phyloP scores from a whole-genome alignment of 345 rosid species.

The Balakata baccata region DNA sequence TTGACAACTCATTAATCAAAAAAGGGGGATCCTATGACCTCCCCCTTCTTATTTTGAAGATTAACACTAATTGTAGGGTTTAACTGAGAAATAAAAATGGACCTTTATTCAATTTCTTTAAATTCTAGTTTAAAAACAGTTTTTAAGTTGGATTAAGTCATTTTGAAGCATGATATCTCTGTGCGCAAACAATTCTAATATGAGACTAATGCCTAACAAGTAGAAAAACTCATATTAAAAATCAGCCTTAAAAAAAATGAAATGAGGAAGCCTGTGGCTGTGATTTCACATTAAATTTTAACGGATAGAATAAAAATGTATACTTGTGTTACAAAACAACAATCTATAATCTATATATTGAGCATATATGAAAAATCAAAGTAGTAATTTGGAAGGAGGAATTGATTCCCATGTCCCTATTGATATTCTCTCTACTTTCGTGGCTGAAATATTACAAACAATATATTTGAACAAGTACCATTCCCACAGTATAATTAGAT shows the following conservation, averaged over 20 bases:
- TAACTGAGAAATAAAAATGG: neutral
- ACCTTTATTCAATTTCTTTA: slow-evolving; percentile 2
- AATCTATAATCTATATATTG: too few species aligned
- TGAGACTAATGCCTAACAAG: too few species aligned
- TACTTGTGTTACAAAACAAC: too few species aligned
- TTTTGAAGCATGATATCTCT: too few species aligned
- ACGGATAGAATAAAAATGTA: too few species aligned
- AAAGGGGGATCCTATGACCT: slow-evolving; percentile 24
- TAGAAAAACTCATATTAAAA: too few species aligned
- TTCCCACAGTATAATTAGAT: slow-evolving; percentile 8
- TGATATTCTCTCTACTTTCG: neutral
- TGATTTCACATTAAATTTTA: too few species aligned
- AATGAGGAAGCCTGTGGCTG: too few species aligned
- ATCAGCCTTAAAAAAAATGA: too few species aligned
- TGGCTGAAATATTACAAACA: slow-evolving; percentile 17
- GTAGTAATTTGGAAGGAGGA: neutral
- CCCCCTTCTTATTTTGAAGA: slow-evolving; percentile 1
- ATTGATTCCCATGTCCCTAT: neutral
- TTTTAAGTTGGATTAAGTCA: too few species aligned
- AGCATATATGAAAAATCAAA: neutral
- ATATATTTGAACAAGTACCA: slow-evolving; percentile 11
- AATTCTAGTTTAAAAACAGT: too few species aligned
- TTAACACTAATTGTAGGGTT: slow-evolving; percentile 3
- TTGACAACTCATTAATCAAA: slow-evolving; percentile 35
- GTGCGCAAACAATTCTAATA: too few species aligned